Evolutionary conservation across 2,329 filamentous ascomycete genomes (phyloP), one percentile per base, ranked within the genome.

Genomic region (Sporothrix pseudoabietina): DNA sequence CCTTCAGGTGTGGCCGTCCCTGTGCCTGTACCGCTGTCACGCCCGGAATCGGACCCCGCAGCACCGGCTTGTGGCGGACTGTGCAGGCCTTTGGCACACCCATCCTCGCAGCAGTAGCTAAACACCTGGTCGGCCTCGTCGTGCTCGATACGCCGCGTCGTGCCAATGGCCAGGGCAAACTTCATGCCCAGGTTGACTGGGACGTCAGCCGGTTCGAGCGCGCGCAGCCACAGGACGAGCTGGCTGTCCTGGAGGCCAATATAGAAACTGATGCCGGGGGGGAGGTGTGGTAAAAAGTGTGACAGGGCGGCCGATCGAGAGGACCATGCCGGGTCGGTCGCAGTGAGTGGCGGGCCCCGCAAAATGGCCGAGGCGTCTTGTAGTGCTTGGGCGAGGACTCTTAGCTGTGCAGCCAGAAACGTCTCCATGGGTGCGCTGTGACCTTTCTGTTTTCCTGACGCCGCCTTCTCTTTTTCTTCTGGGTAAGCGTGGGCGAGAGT

Each of bases 111-210:
- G 65, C 82, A 81, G 77, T 87, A 98, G 4, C 84, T 85, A 80
- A 97, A 98, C 0, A 92, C 84, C 52, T 90, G 87, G 74, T 95
- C 92, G 76, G 91, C 90, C 82, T 98, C 95, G 81, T 94, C 92
- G 80, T 94, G 92, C 77, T 91, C 89, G 1, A 91, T 85, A 22
- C 89, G 85, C 10, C 89, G 84, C 14, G 88, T 81, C 0, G 88
- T 90, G 57, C 89, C 89, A 75, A 91, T 94, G 77, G 88, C 94
- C 75, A 87, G 87, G 75, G 88, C 93, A 79, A 90, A 91, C 80
- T 89, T 93, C 75, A 86, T 92, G 69, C 87, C 87, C 30, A 91
- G 83, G 76, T 85, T 89, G 78, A 89, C 80, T 78, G 86, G 87
- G 82, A 87, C 85, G 84, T 86, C 89, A 73, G 85, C 91, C 1